A percentile compares a stretch with the other conserved stretches of the same genome.
Evolutionary conservation across 495 filamentous ascomycete species (phyloP).

Genomic region (Gamarada debralockiae): DNA sequence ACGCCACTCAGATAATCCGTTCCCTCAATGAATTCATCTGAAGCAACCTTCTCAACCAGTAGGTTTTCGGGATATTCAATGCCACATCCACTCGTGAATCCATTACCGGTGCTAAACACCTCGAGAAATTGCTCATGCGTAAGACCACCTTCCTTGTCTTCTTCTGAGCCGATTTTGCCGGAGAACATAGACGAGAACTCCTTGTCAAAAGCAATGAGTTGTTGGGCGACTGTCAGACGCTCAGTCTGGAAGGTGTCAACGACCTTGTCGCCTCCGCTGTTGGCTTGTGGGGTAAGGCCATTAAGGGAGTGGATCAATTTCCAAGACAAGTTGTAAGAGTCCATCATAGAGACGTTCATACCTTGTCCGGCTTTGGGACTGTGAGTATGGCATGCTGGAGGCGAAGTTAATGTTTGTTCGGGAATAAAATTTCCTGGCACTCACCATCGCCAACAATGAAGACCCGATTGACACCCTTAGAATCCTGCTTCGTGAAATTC

Average conservation of each 20-base stretch:
- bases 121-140: slow-evolving; percentile 29
- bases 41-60: slow-evolving; percentile 6
- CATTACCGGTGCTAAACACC: slow-evolving; percentile 25
- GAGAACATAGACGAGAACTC: slow-evolving; percentile 31
- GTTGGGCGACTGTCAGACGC: slow-evolving; percentile 25
- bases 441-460: slow-evolving; percentile 28
- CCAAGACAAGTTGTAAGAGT: slow-evolving; percentile 34
- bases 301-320: slow-evolving; percentile 27
- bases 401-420: neutral
- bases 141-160: slow-evolving; percentile 13
- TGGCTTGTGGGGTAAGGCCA: slow-evolving; percentile 25
- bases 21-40: neutral
- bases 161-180: slow-evolving; percentile 33
- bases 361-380: slow-evolving; percentile 36
- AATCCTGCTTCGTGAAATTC: slow-evolving; percentile 22
- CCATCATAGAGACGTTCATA: slow-evolving; percentile 36
- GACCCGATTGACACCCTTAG: slow-evolving; percentile 13
- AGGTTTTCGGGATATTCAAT: slow-evolving; percentile 23
- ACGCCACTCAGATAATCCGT: slow-evolving; percentile 11
- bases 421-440: neutral
- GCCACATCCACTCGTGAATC: slow-evolving; percentile 32
- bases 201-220: slow-evolving; percentile 32
- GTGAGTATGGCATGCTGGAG: slow-evolving; percentile 31
- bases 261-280: slow-evolving; percentile 1
- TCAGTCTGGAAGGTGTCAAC: slow-evolving; percentile 27